phyloP scores from a whole-genome alignment of 1,284 basidiomycete genomes.

The Ceratobasidium sp. region DNA sequence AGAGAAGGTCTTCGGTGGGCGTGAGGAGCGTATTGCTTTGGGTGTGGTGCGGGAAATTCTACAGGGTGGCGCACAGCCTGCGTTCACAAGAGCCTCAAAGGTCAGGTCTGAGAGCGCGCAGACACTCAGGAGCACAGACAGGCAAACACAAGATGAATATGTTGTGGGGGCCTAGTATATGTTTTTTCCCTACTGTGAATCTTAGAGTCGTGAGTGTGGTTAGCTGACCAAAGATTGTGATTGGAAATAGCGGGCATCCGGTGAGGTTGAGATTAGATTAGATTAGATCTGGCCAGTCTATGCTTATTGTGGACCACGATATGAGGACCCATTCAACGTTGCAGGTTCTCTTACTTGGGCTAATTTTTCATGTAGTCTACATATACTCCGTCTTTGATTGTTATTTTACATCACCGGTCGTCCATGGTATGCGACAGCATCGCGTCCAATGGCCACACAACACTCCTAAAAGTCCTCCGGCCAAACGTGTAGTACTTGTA shows the following conservation, averaged over 20 bases:
- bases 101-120: too few species aligned
- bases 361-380: conserved; percentile 81
- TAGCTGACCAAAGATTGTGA: neutral
- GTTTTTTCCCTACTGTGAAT: neutral
- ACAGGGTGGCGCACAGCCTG: too few species aligned
- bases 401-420: conserved; percentile 87
- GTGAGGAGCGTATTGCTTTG: too few species aligned
- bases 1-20: too few species aligned
- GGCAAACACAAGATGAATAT: too few species aligned
- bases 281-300: neutral
- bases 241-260: neutral
- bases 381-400: conserved; percentile 88
- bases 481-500: conserved; percentile 84
- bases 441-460: conserved; percentile 51
- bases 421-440: conserved; percentile 77
- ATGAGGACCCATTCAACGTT: conserved; percentile 45
- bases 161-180: neutral
- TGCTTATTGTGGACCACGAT: conserved; percentile 7
- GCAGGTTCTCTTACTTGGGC: conserved; percentile 70
- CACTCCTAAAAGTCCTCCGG: conserved; percentile 61
- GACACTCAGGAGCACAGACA: too few species aligned
- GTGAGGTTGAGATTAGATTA: too few species aligned
- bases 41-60: too few species aligned
- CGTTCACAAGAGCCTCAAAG: too few species aligned
- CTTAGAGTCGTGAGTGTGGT: too few species aligned